These are phyloP conservation scores for Singerocomus rubriflavus DNA, from an alignment of 1,284 basidiomycete genomes.

Conservation along the genomic window DNA sequence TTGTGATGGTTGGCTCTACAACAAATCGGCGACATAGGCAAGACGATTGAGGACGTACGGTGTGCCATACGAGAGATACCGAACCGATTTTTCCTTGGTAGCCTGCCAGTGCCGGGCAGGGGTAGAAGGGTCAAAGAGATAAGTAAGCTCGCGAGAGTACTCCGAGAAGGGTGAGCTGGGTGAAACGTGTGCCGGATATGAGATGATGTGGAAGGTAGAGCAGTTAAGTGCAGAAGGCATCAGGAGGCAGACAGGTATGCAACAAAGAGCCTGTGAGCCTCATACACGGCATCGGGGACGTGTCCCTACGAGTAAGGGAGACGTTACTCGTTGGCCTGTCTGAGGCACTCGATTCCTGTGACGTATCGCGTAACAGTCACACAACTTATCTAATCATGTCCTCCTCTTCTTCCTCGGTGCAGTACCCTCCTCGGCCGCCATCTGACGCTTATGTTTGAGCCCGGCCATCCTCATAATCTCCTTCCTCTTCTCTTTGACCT, in stretches of 20 bases:
- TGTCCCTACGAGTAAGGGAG: constrained; percentile 12
- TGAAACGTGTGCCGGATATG: constrained; percentile 47
- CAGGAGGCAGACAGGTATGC: constrained; percentile 66
- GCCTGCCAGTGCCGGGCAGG: constrained; percentile 30
- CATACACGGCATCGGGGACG: constrained; percentile 47
- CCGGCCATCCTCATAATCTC: constrained; percentile 75
- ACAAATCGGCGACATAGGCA: background rate
- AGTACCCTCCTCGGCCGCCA: constrained; percentile 55
- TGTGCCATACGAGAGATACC: constrained; percentile 31
- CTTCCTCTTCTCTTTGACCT: constrained; percentile 77
- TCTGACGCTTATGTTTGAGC: constrained; percentile 66
- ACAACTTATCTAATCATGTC: constrained; percentile 16
- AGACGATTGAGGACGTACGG: constrained; percentile 19
- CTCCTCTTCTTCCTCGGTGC: constrained; percentile 49
- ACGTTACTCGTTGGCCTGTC: too few relatives aligned
- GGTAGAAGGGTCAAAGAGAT: constrained; percentile 30
- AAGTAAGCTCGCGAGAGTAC: constrained; percentile 32
- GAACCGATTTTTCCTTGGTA: constrained; percentile 31
- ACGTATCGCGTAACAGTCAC: constrained; percentile 28
- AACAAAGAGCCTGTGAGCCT: constrained; percentile 59
- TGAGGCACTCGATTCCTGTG: too few relatives aligned
- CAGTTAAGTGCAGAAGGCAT: constrained; percentile 60
- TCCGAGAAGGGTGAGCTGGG: constrained; percentile 29
- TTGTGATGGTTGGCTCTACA: constrained; percentile 26
- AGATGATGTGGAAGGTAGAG: constrained; percentile 38